phyloP scores from a whole-genome alignment of 2,329 filamentous ascomycete species.

The Claviceps quebecensis region DNA sequence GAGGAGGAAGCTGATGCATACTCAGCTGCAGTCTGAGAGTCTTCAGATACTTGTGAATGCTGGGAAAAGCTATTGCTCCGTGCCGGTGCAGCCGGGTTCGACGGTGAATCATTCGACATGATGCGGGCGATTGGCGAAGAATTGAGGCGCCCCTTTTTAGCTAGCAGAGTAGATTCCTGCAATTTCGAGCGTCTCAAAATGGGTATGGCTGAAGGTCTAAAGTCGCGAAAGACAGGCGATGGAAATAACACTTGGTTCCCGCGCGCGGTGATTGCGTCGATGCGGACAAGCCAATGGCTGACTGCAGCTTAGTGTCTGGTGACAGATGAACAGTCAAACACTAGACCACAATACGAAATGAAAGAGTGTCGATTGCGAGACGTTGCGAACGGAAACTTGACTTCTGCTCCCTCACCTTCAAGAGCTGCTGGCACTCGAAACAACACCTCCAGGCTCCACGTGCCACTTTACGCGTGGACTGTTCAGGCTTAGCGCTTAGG shows the following conservation, averaged over 20 bases:
- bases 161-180: background rate
- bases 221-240: background rate
- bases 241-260: background rate
- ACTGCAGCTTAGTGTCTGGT: background rate
- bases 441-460: too few species aligned
- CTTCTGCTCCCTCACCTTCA: too few species aligned
- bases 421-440: too few species aligned
- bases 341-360: background rate
- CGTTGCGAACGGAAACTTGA: background rate
- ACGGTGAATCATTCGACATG: slow-evolving; percentile 25
- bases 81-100: slow-evolving; percentile 11
- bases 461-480: slow-evolving; percentile 23
- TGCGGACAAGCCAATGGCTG: background rate
- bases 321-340: background rate
- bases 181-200: background rate
- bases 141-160: background rate
- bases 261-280: background rate
- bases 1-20: slow-evolving; percentile 11
- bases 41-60: slow-evolving; percentile 38
- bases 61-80: slow-evolving; percentile 48
- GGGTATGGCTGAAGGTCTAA: background rate
- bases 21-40: slow-evolving; percentile 57
- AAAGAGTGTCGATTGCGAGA: background rate
- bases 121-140: background rate
- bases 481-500: slow-evolving; percentile 16